A percentile compares a stretch with the other conserved stretches of the same genome.
These are phyloP conservation scores for Candida methanosorbosa DNA, from an alignment of 805 yeast genomes.

Conservation along the genomic window DNA sequence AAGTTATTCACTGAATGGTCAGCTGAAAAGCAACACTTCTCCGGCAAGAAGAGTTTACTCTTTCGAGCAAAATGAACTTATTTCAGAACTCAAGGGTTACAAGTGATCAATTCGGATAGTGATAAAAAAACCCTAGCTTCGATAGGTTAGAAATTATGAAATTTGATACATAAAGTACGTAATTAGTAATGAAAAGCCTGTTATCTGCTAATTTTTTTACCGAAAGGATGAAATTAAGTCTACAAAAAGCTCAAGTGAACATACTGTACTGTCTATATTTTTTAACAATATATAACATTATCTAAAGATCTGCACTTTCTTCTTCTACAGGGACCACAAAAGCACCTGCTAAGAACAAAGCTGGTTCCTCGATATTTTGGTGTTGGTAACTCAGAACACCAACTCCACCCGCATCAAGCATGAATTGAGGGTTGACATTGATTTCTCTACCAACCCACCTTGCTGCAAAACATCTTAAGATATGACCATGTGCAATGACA, in stretches of 20 bases:
- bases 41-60: slow-evolving; percentile 40
- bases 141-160: too few relatives aligned
- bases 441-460: slow-evolving; percentile 71
- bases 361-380: slow-evolving; percentile 78
- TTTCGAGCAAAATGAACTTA: slow-evolving; percentile 43
- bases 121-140: too few relatives aligned
- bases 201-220: too few relatives aligned
- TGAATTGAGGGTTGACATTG: slow-evolving; percentile 61
- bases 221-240: too few relatives aligned
- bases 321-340: slow-evolving; percentile 66
- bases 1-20: too few relatives aligned
- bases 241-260: too few relatives aligned
- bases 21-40: too few relatives aligned
- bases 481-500: slow-evolving; percentile 91
- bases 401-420: slow-evolving; percentile 92
- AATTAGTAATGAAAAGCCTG: too few relatives aligned
- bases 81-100: slow-evolving; percentile 37
- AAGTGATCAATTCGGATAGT: too few relatives aligned
- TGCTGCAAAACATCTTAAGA: slow-evolving; percentile 80
- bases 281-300: neutral
- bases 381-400: slow-evolving; percentile 91
- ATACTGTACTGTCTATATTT: neutral
- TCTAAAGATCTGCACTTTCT: slow-evolving; percentile 26
- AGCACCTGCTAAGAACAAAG: slow-evolving; percentile 76
- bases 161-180: too few relatives aligned